Conservation (phyloP, 1,284 basidiomycete species). For the Naganishia albida region DNA sequence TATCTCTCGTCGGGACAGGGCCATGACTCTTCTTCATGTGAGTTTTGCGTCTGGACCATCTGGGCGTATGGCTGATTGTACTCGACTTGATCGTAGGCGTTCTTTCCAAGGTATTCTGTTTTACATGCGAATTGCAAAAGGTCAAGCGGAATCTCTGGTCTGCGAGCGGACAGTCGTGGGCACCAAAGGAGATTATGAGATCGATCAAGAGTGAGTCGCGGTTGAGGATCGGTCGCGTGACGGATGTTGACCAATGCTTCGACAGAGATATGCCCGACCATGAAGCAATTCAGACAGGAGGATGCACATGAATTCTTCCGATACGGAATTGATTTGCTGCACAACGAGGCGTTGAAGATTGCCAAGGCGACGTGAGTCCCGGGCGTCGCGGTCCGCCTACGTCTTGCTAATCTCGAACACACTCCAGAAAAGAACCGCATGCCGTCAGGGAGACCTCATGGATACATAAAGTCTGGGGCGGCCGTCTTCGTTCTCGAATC, state of each 20-base stretch:
- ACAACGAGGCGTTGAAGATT: slow-evolving; percentile 75
- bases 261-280: slow-evolving; percentile 84
- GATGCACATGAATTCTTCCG: slow-evolving; percentile 98
- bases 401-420: background rate
- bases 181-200: slow-evolving; percentile 65
- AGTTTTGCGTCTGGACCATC: background rate
- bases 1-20: slow-evolving; percentile 19
- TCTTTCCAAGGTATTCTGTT: slow-evolving; percentile 24
- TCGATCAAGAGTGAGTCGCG: slow-evolving; percentile 65
- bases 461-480: slow-evolving; percentile 93
- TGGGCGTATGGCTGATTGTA: background rate
- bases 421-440: slow-evolving; percentile 69
- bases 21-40: slow-evolving; percentile 19
- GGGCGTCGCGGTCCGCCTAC: background rate
- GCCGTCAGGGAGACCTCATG: slow-evolving; percentile 85
- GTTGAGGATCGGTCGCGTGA: background rate
- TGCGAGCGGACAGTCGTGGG: slow-evolving; percentile 43
- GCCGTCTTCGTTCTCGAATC: slow-evolving; percentile 86
- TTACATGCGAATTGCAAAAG: slow-evolving; percentile 30
- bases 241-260: background rate
- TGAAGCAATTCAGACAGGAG: slow-evolving; percentile 89
- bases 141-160: slow-evolving; percentile 35
- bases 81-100: background rate
- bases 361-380: slow-evolving; percentile 59
- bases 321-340: slow-evolving; percentile 87